Evolutionary conservation across 169 alveolate species (phyloP).

Genomic region (Perkinsus olseni): DNA sequence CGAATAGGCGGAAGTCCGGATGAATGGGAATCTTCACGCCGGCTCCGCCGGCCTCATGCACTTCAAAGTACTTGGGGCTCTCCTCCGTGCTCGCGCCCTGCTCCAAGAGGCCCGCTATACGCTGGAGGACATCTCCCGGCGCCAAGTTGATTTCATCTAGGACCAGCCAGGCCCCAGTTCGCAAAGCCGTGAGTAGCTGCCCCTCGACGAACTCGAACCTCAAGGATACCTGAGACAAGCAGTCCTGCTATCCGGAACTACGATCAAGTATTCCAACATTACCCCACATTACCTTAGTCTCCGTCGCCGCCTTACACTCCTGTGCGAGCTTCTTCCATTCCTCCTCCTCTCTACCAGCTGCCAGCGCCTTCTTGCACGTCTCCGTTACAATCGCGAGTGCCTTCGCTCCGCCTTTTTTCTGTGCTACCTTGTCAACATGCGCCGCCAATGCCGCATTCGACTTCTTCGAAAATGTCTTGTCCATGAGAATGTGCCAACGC

Average conservation of each 20-base stretch:
- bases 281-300: not conserved
- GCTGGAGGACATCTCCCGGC: slow-evolving; percentile 87
- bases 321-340: slow-evolving; percentile 12
- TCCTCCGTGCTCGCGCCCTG: slow-evolving; percentile 21
- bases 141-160: slow-evolving; percentile 99
- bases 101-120: slow-evolving; percentile 69
- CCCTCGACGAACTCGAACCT: slow-evolving; percentile 92
- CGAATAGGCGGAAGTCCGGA: slow-evolving; percentile 87
- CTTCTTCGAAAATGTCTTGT: slow-evolving; percentile 9
- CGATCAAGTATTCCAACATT: not conserved
- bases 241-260: too few relatives aligned
- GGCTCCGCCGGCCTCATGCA: not conserved
- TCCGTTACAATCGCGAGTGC: not conserved
- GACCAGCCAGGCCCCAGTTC: slow-evolving; percentile 97
- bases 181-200: slow-evolving; percentile 84
- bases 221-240: not conserved
- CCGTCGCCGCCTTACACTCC: not conserved
- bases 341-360: not conserved
- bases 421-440: slow-evolving; percentile 1
- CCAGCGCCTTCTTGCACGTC: slow-evolving; percentile 5
- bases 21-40: slow-evolving; percentile 78
- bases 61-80: slow-evolving; percentile 4
- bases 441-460: not conserved
- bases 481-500: slow-evolving; percentile 11
- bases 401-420: not conserved